A percentile compares a stretch with the other conserved stretches of the same genome.
phyloP scores from a whole-genome alignment of 1,139 yeast species.

The Geotrichum aggregatum region DNA sequence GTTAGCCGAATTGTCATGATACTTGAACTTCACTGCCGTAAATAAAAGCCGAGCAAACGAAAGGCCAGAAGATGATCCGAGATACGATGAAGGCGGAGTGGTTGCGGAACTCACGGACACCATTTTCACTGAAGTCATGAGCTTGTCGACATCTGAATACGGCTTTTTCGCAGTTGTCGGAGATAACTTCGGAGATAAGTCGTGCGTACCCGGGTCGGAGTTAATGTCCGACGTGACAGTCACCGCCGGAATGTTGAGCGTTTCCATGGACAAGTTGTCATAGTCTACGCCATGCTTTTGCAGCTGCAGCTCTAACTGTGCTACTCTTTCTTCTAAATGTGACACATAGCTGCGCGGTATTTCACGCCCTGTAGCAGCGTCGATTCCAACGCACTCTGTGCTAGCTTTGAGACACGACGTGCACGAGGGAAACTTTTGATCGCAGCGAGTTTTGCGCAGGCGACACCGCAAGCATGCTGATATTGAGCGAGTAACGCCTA shows the following conservation, averaged over 20 bases:
- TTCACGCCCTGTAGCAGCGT: slow-evolving; percentile 83
- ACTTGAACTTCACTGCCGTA: slow-evolving; percentile 65
- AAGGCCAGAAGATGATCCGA: slow-evolving; percentile 57
- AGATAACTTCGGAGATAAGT: background rate
- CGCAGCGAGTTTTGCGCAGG: slow-evolving; percentile 73
- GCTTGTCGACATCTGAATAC: slow-evolving; percentile 23
- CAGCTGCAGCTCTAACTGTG: slow-evolving; percentile 51
- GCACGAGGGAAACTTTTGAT: slow-evolving; percentile 77
- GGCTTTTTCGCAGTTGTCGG: background rate
- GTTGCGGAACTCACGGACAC: slow-evolving; percentile 33
- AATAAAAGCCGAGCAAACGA: slow-evolving; percentile 72
- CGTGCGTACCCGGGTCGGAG: background rate
- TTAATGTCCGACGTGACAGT: background rate
- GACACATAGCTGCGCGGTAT: slow-evolving; percentile 77
- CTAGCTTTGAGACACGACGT: slow-evolving; percentile 65
- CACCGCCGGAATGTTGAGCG: background rate
- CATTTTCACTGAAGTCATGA: slow-evolving; percentile 32
- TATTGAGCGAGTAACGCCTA: slow-evolving; percentile 39
- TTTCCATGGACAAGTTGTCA: slow-evolving; percentile 24
- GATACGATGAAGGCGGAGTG: slow-evolving; percentile 40
- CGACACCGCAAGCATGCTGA: slow-evolving; percentile 86
- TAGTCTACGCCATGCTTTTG: slow-evolving; percentile 42
- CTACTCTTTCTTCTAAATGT: slow-evolving; percentile 66
- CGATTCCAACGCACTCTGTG: slow-evolving; percentile 73
- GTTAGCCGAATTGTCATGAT: slow-evolving; percentile 23